phyloP scores from a whole-genome alignment of 1,284 basidiomycete genomes.

The Sanghuangporus baumii region DNA sequence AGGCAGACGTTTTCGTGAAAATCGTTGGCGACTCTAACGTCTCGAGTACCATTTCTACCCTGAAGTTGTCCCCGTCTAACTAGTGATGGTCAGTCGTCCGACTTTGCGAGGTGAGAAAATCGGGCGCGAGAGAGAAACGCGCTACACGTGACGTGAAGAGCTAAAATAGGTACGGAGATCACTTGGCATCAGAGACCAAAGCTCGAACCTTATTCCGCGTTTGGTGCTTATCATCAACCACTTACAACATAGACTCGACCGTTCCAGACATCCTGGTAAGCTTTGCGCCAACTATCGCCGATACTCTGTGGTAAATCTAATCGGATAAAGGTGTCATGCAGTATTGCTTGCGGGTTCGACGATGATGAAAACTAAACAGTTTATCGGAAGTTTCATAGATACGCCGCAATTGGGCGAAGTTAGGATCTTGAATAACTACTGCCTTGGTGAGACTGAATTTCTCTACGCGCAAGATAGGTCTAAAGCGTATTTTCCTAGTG shows the following conservation, averaged over 20 bases:
- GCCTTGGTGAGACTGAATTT: conserved; percentile 1
- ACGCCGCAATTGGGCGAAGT: conserved; percentile 11
- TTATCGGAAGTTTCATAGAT: conserved; percentile 15
- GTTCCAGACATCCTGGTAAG: no score
- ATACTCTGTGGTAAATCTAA: no score
- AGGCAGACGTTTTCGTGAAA: conserved; percentile 63
- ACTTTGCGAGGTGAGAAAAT: neutral
- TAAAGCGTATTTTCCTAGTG: neutral
- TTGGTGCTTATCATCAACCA: no score
- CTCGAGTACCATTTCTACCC: neutral
- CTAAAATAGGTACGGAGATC: no score
- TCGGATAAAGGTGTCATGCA: no score
- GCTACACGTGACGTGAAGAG: no score
- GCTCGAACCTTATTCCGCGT: no score
- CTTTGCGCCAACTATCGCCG: no score
- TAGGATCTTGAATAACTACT: conserved; percentile 9
- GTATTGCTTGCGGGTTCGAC: neutral
- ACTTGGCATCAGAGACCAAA: no score
- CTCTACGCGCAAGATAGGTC: no score
- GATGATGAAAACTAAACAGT: conserved; percentile 2
- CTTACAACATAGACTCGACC: no score
- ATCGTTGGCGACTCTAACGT: conserved; percentile 23
- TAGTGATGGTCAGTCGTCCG: neutral
- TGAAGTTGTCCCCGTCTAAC: neutral
- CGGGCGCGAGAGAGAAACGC: neutral